Evolutionary conservation across 2,329 filamentous ascomycete species (phyloP), one percentile per base, ranked within the genome.

Genomic region (Talaromyces rugulosus): DNA sequence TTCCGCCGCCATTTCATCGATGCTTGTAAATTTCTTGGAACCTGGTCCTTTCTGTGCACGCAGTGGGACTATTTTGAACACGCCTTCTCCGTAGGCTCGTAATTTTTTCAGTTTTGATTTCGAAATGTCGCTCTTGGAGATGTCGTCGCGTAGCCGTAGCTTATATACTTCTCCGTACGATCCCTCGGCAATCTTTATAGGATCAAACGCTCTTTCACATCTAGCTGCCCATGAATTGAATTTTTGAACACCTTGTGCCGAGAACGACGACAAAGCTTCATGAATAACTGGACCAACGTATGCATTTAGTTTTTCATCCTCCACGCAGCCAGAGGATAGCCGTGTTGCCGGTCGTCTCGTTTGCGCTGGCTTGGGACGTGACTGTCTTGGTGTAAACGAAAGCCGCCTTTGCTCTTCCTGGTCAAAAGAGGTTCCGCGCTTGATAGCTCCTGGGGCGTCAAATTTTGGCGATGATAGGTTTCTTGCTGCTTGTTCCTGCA

Each of bases 131-230:
- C 70, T 68, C 23, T 71, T 71, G 44, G 70, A 73, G 18, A 72
- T 61, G 54, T 77, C 72, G 28, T 76, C 73, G 11, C 72, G 72
- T n/a, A 79, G 58, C 18, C 80, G 63, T 28, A 88, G 74, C 12
- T 85, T 83, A 70, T 87, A 88, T 3, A 89, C 86, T 68, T 88
- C 86, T 59, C 85, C 85, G 68, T 87, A 89, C 0, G 85, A 87
- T 1, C 87, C 87, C 71, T 89, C 86, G 8, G 85, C 86, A 40
- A 89, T 82, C 66, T 89, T 89, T 8, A 78, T 76, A 47, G 88
- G 78, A 42, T 78, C 70, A 65, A 79, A 72, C 67, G 75, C 70
- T 40, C 70, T 72, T 5, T 70, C 74, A 3, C 74, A 75, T 12
- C 74, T 70, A 3, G 72, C 69, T 9, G 76, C 75, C 77, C 77